These are phyloP conservation scores for Leishmania martiniquensis DNA, from an alignment of 208 protist species.

Conservation along the genomic window DNA sequence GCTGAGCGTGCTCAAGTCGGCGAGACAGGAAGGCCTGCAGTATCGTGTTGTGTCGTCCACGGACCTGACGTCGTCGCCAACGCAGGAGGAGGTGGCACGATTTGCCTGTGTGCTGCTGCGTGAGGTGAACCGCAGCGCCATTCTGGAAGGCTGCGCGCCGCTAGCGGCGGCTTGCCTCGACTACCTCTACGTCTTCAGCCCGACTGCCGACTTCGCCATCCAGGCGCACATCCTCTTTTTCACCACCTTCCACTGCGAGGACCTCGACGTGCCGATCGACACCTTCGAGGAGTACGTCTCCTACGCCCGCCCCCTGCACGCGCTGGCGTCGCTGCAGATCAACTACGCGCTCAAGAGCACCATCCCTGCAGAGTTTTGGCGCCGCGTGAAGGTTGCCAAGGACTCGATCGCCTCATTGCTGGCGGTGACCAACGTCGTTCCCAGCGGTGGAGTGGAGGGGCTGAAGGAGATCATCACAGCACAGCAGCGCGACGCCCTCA, in stretches of 20 bases:
- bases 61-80: slow-evolving; percentile 34
- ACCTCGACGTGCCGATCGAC: slow-evolving; percentile 78
- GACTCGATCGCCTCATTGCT: slow-evolving; percentile 76
- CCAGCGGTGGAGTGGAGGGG: slow-evolving; percentile 59
- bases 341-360: slow-evolving; percentile 86
- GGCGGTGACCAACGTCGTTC: slow-evolving; percentile 67
- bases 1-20: slow-evolving; percentile 66
- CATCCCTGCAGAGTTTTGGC: slow-evolving; percentile 80
- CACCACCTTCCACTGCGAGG: slow-evolving; percentile 79
- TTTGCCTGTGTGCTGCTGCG: slow-evolving; percentile 78
- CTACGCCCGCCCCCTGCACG: slow-evolving; percentile 78
- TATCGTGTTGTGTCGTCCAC: slow-evolving; percentile 66
- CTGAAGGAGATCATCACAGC: slow-evolving; percentile 63
- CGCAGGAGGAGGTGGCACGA: slow-evolving; percentile 67
- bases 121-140: slow-evolving; percentile 80
- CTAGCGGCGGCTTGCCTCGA: slow-evolving; percentile 84
- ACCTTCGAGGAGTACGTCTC: slow-evolving; percentile 88
- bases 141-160: slow-evolving; percentile 75
- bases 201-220: slow-evolving; percentile 65
- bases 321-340: slow-evolving; percentile 70
- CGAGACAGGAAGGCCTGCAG: slow-evolving; percentile 67
- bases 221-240: slow-evolving; percentile 85
- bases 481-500: slow-evolving; percentile 81
- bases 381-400: slow-evolving; percentile 76
- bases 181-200: slow-evolving; percentile 83